Evolutionary conservation across 2,329 filamentous ascomycete species (phyloP).

Genomic region (Uncinocarpus reesii): DNA sequence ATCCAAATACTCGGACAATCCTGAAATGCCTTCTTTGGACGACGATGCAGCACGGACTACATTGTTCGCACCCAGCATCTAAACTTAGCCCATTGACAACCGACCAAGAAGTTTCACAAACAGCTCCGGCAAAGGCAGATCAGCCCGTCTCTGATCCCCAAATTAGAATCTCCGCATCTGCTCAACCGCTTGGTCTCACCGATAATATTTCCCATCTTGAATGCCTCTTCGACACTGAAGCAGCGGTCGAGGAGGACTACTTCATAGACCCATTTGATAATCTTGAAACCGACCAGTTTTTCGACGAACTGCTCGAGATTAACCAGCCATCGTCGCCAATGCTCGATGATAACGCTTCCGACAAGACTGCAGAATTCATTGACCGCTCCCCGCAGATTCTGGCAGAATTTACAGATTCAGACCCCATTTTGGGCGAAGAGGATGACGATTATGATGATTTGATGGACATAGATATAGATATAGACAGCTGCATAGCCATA

Average conservation of each 20-base stretch:
- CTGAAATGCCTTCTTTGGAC: conserved; percentile 28
- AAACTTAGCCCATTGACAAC: conserved; percentile 6
- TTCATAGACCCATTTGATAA: not conserved
- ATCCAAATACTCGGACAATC: conserved; percentile 15
- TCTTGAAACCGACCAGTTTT: not conserved
- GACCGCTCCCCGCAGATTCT: not conserved
- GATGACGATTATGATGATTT: not conserved
- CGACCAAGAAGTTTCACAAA: not conserved
- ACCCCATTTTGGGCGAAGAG: conserved; percentile 1
- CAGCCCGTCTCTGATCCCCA: not conserved
- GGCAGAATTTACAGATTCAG: not conserved
- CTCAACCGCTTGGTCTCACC: not conserved
- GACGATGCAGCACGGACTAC: conserved; percentile 24
- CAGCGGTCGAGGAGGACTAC: not conserved
- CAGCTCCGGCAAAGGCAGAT: not conserved
- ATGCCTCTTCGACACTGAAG: not conserved
- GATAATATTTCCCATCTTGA: not conserved
- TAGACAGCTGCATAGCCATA: not conserved
- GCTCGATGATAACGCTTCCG: not conserved
- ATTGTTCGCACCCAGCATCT: conserved; percentile 14
- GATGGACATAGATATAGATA: conserved; percentile 3
- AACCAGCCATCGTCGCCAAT: conserved; percentile 4
- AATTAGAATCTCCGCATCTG: not conserved
- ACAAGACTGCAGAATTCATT: not conserved
- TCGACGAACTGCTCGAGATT: not conserved